A percentile compares a stretch with the other conserved stretches of the same genome.
phyloP scores from a whole-genome alignment of 495 filamentous ascomycete genomes.

The Tuber umbilicatum region DNA sequence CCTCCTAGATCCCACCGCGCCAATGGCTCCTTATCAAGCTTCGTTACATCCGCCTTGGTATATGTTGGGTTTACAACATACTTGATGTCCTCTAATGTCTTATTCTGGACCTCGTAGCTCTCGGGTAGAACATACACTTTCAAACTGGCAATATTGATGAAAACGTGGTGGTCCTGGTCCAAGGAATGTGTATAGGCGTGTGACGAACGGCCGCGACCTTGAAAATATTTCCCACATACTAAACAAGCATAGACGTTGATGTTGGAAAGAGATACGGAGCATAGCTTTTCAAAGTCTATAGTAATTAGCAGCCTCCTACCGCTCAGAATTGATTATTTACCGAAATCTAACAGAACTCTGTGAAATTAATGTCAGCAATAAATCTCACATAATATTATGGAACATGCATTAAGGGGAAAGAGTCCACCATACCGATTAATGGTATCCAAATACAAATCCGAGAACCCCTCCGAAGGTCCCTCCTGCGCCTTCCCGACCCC shows the following conservation, averaged over 20 bases:
- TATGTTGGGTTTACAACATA: conserved; percentile 93
- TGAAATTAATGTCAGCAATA: conserved; percentile 15
- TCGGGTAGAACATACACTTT: conserved; percentile 95
- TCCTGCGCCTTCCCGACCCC: conserved; percentile 48
- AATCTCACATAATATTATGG: no score
- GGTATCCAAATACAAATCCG: conserved; percentile 95
- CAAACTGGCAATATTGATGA: conserved; percentile 92
- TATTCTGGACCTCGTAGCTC: conserved; percentile 92
- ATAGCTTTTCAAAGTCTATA: conserved; percentile 97
- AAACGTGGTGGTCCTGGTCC: conserved; percentile 91
- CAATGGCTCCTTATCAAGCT: conserved; percentile 70
- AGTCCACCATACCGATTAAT: conserved; percentile 59
- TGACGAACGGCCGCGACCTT: conserved; percentile 86
- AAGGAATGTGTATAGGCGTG: conserved; percentile 97
- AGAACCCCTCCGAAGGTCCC: conserved; percentile 79
- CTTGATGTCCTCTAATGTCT: conserved; percentile 96
- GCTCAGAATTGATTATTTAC: conserved; percentile 9
- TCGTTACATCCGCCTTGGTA: conserved; percentile 66
- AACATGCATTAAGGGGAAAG: not conserved
- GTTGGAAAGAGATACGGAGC: conserved; percentile 88
- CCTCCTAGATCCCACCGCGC: conserved; percentile 70
- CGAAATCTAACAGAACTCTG: conserved; percentile 32
- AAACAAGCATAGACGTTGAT: conserved; percentile 99
- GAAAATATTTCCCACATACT: conserved; percentile 95
- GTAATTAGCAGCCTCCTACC: conserved; percentile 43